Base-by-base conservation (phyloP, 2,329 filamentous ascomycete species). In the Neocucurbitaria cava region DNA sequence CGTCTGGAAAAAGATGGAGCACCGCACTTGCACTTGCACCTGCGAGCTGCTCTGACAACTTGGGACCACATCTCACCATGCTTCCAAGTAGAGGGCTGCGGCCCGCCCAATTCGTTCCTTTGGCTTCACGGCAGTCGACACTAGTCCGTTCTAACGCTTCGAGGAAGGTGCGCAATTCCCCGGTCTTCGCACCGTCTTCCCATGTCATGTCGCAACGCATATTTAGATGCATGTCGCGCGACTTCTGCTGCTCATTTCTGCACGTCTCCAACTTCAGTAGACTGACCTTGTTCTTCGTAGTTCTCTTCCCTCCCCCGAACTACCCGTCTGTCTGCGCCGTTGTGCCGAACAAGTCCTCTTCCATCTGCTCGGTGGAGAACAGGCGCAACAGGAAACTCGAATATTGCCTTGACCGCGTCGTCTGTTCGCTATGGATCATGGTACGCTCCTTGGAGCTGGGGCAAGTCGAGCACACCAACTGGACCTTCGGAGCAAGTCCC, bases 11-110 rank as follows among this genome's bases (percentile, higher is more conserved):
- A 61, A 64, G 58, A 66, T 64, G 60, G 62, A 42, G 18, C 56
- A 46, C n/a, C n/a, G n/a, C n/a, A n/a, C n/a, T n/a, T n/a, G n/a
- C n/a, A n/a, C n/a, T n/a, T n/a, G n/a, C n/a, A n/a, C 46, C 42
- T 51, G 50, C 38, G 39, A 59, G 56, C 57, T 56, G 39, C 52
- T 36, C 21, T 42, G 43, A 57, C 28, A 58, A 51, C 59, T 58
- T 59, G 56, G 64, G 66, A 70, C 66, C 65, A 65, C 70, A 69
- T 54, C 61, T 61, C 62, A 73, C 68, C 53, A 81, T 81, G 79
- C 76, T 81, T 72, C 77, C 78, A 63, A 80, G 78, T 69, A 78
- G 79, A 77, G 79, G 79, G 60, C 65, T 80, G 38, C 75, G 73
- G 65, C 68, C 75, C 56, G 69, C 70, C 52, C 70, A 69, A 54